Evolutionary conservation across 1,284 basidiomycete genomes (phyloP), one percentile per base, ranked within the genome.

Genomic region (Malassezia psittaci): DNA sequence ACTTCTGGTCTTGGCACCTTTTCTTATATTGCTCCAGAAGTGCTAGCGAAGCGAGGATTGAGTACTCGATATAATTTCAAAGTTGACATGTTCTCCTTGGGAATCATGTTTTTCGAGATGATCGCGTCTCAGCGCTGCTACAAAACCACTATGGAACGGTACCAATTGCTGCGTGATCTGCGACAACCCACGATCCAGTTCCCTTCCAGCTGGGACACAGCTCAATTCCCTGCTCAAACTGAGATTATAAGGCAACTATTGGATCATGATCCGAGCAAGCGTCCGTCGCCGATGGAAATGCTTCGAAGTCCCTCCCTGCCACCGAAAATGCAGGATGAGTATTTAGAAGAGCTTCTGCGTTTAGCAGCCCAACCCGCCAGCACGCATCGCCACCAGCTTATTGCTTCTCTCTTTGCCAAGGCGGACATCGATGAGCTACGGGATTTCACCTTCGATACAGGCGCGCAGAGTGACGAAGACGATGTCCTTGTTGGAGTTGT

Each of bases 41-140:
- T 65, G 50, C 60, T 66, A 10, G 45, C 57, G 16, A 65, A 64
- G 33, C 91, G 37, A 11, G 51, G 55, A 5, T 56, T 76, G 66
- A 81, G 82, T 0, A 81, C 83, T 16, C 80, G 83, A 46, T 84
- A 75, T 59, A 75, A 87, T 64, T 83, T 80, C 51, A 90, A 94
- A 72, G 90, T 90, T 3, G 91, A 96, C 72, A 85, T 96, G 80
- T 96, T 94, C 72, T 91, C 88, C 68, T 81, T 94, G 5, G 91
- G 72, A 11, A 85, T 96, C 66, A 90, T 96, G 29, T 93, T 96
- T 76, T 96, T 96, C 69, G 91, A 96, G 78, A 94, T 96, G 90
- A 90, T 90, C 72, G 89, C 86, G 45, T 71, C 78, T 67, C 67
- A 69, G 48, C 60, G 66, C 2, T 63, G 66, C 36, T 93, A 94